Conservation (phyloP, 371 early-diverging fungal genomes). For the Nematocida sp. region DNA sequence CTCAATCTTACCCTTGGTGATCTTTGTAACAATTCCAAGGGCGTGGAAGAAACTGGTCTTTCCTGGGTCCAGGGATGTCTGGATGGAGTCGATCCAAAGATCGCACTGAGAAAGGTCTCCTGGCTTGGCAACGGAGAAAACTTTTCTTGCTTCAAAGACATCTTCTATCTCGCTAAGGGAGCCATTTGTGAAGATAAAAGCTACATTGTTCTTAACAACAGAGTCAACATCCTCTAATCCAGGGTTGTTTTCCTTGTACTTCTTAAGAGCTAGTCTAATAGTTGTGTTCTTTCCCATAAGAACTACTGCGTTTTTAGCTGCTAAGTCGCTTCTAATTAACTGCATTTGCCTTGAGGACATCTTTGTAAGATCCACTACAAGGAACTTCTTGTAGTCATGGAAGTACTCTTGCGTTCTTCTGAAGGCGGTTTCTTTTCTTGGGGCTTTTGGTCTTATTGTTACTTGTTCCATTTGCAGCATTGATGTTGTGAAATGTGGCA, state of each 20-base stretch:
- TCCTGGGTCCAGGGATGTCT: slow-evolving; percentile 99
- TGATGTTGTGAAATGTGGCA: slow-evolving; percentile 50
- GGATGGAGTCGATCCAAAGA: slow-evolving; percentile 87
- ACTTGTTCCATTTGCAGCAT: slow-evolving; percentile 52
- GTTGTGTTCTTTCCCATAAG: slow-evolving; percentile 99
- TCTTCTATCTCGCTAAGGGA: slow-evolving; percentile 88
- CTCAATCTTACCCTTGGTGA: slow-evolving; percentile 99
- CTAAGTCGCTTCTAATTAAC: slow-evolving; percentile 82
- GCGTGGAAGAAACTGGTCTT: slow-evolving; percentile 99
- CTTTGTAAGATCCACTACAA: slow-evolving; percentile 97
- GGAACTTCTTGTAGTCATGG: slow-evolving; percentile 68
- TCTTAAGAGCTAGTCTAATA: slow-evolving; percentile 87
- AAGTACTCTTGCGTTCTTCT: slow-evolving; percentile 62
- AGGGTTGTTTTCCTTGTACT: slow-evolving; percentile 67
- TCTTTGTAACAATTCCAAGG: slow-evolving; percentile 98
- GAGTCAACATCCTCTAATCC: slow-evolving; percentile 81
- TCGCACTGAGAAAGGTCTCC: slow-evolving; percentile 91
- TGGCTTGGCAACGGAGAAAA: slow-evolving; percentile 93
- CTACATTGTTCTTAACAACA: slow-evolving; percentile 79
- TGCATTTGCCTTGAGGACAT: slow-evolving; percentile 99
- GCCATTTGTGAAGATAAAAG: slow-evolving; percentile 87
- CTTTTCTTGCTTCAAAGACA: slow-evolving; percentile 81
- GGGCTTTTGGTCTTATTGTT: slow-evolving; percentile 5
- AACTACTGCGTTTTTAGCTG: slow-evolving; percentile 77
- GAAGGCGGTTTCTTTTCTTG: slow-evolving; percentile 57